These are phyloP conservation scores for Circinella minor DNA, from an alignment of 371 early-diverging fungal genomes.

Conservation along the genomic window DNA sequence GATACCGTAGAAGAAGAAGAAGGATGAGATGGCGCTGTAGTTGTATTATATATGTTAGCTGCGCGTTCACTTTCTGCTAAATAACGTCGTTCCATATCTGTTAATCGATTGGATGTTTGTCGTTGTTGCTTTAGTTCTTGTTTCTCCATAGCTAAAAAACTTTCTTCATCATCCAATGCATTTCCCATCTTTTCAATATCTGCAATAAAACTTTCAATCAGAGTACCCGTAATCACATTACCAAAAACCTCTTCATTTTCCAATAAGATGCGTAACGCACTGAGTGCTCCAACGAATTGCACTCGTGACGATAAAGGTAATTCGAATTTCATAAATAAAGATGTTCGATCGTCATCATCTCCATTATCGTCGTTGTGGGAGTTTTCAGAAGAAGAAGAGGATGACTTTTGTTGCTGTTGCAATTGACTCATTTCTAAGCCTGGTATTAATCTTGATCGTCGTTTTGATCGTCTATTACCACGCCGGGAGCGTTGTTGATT, in stretches of 20 bases:
- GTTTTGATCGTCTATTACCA: slow-evolving; percentile 9
- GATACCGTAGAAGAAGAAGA: slow-evolving; percentile 15
- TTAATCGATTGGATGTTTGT: neutral
- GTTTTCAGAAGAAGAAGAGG: neutral
- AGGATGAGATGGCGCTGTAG: neutral
- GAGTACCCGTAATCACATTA: slow-evolving; percentile 25
- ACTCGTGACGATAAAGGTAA: slow-evolving; percentile 24
- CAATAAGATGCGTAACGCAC: slow-evolving; percentile 41
- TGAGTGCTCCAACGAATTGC: slow-evolving; percentile 38
- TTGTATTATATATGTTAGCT: neutral
- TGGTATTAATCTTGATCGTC: neutral
- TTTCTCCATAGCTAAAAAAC: slow-evolving; percentile 5
- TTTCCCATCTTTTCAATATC: slow-evolving; percentile 19
- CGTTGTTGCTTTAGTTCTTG: neutral
- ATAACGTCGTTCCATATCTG: slow-evolving; percentile 11
- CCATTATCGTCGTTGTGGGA: neutral
- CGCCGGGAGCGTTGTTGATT: slow-evolving; percentile 12
- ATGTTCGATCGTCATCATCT: slow-evolving; percentile 5
- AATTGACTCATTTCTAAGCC: slow-evolving; percentile 14
- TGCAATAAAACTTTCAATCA: slow-evolving; percentile 22
- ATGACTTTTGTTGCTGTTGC: neutral
- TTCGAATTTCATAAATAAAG: slow-evolving; percentile 28
- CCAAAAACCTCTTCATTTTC: slow-evolving; percentile 42
- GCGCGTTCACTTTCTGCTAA: neutral
- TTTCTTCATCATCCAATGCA: slow-evolving; percentile 11